Percentiles rank a stretch among this genome's conserved stretches.
These are phyloP conservation scores for Graphilbum fragrans DNA, from an alignment of 2,329 filamentous ascomycete species.

Conservation along the genomic window DNA sequence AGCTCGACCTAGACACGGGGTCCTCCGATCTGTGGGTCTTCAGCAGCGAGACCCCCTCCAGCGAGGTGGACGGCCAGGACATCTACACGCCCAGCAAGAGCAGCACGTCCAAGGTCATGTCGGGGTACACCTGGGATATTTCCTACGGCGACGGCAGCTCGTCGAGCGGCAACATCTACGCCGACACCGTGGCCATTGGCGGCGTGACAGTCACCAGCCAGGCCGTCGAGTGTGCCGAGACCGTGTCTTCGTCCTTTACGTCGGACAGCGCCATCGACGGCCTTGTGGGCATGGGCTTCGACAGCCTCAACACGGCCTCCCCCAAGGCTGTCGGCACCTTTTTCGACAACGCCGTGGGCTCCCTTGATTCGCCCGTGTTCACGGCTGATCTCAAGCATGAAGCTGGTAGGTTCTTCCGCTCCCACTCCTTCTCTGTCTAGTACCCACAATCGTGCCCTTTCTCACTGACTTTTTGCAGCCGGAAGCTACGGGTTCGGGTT, in stretches of 20 bases:
- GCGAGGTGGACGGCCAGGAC: slow-evolving; percentile 22
- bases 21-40: slow-evolving; percentile 51
- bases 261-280: slow-evolving; percentile 24
- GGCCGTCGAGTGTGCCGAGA: slow-evolving; percentile 28
- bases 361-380: slow-evolving; percentile 18
- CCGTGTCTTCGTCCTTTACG: slow-evolving; percentile 27
- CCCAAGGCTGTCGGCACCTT: slow-evolving; percentile 29
- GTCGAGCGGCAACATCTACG: slow-evolving; percentile 28
- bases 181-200: slow-evolving; percentile 28
- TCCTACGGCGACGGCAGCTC: slow-evolving; percentile 28
- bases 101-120: slow-evolving; percentile 20
- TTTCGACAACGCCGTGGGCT: slow-evolving; percentile 19
- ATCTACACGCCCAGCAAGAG: slow-evolving; percentile 24
- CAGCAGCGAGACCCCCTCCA: slow-evolving; percentile 19
- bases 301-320: slow-evolving; percentile 27
- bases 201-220: slow-evolving; percentile 26
- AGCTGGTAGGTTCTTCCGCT: slow-evolving; percentile 16
- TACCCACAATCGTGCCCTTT: neutral
- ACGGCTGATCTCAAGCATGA: slow-evolving; percentile 20
- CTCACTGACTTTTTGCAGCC: neutral
- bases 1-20: slow-evolving; percentile 57
- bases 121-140: slow-evolving; percentile 24
- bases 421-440: neutral
- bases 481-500: slow-evolving; percentile 40
- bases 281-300: slow-evolving; percentile 31